Base-by-base conservation (phyloP, 139 green algal genomes). In the Monoraphidium neglectum region DNA sequence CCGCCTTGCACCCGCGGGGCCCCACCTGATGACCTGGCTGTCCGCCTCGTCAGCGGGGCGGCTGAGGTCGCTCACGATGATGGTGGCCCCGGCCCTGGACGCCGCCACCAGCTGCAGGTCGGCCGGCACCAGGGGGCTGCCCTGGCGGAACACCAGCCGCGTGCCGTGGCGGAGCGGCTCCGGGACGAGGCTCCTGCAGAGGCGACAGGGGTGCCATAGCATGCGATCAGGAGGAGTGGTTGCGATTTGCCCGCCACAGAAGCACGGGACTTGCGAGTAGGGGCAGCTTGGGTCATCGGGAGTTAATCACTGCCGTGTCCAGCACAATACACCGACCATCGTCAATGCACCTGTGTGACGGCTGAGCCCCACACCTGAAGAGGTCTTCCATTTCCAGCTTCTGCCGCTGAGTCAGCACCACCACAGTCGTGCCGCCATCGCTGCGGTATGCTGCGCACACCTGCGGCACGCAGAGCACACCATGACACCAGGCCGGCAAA, bases 311-410 rank as follows among this genome's bases (percentile, higher is more conserved):
- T n/a, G n/a, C n/a, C n/a, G n/a, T n/a, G n/a, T n/a, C n/a, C n/a
- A n/a, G n/a, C n/a, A n/a, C n/a, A n/a, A n/a, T n/a, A n/a, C n/a
- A n/a, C n/a, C n/a, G n/a, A n/a, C n/a, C n/a, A n/a, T n/a, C n/a
- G n/a, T n/a, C n/a, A n/a, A n/a, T n/a, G n/a, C 21, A 0, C 16
- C 49, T 57, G 16, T 57, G 21, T 57, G 0, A 24, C 30, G 56
- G 56, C 62, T 32, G 23, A 26, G 0, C 24, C 24, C 23, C 49
- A 0, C 59, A 74, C 66, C 74, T 73, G 64, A 89, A 88, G 2
- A 79, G 51, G 15, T 77, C 70, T 77, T 91, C 86, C 86, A 91
- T 89, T 60, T 87, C 81, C 66, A 89, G 77, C 81, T 91, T 91
- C 6, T 69, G 56, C 26, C 75, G 53, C 61, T 76, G 28, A 21